These are phyloP conservation scores for Fomes fomentarius DNA, from an alignment of 1,284 basidiomycete species.

Conservation along the genomic window DNA sequence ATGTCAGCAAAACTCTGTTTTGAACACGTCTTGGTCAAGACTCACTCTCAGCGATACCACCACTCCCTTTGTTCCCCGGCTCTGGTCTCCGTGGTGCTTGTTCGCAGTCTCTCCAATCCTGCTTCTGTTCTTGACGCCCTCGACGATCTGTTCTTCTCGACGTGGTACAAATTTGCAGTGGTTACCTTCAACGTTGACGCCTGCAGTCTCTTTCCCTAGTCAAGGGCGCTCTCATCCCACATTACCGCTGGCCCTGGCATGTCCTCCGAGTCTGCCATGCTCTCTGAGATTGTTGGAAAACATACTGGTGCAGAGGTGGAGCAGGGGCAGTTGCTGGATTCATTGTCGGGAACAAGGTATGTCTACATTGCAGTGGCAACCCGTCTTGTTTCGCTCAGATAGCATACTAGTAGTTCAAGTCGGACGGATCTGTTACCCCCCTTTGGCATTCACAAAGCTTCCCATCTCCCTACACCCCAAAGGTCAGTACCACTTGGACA, in stretches of 20 bases:
- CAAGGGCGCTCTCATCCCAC: not conserved
- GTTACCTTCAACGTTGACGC: conserved; percentile 3
- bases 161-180: not conserved
- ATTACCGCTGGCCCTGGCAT: not conserved
- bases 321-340: not conserved
- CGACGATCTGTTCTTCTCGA: not conserved
- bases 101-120: not conserved
- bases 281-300: conserved; percentile 8
- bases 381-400: not conserved
- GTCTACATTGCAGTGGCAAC: not conserved
- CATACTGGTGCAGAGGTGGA: not conserved
- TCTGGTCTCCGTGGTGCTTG: not conserved
- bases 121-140: not conserved
- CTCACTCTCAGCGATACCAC: conserved; percentile 25
- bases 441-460: conserved; percentile 25
- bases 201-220: not conserved
- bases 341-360: conserved; percentile 9
- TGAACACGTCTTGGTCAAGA: conserved; percentile 20
- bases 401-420: conserved; percentile 4
- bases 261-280: too few species aligned
- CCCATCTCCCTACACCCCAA: conserved; percentile 66
- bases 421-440: conserved; percentile 21
- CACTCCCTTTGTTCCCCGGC: conserved; percentile 6
- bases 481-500: conserved; percentile 50
- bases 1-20: conserved; percentile 22